A percentile compares a stretch with the other conserved stretches of the same genome.
Evolutionary conservation across 2,329 filamentous ascomycete genomes (phyloP).

Genomic region (Aspergillus aculeatinus): DNA sequence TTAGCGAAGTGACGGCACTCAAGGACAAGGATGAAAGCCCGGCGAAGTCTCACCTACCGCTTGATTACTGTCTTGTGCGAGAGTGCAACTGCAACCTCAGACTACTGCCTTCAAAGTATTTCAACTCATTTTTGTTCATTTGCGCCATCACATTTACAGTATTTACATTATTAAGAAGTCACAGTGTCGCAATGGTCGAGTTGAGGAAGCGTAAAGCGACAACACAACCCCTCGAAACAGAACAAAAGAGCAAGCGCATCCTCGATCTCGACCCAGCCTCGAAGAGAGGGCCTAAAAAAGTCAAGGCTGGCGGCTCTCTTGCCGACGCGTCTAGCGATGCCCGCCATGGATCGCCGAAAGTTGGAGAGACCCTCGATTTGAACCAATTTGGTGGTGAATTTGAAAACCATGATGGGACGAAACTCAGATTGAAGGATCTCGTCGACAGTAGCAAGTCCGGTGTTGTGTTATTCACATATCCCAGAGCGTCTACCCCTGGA

Average conservation of each 20-base stretch:
- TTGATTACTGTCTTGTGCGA: too few species aligned
- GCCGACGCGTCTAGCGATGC: slow-evolving; percentile 16
- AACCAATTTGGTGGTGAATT: slow-evolving; percentile 66
- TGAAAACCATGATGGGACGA: slow-evolving; percentile 78
- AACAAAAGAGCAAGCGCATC: slow-evolving; percentile 30
- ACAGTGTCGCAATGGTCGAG: slow-evolving; percentile 47
- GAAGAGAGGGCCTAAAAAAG: slow-evolving; percentile 33
- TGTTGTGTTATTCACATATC: slow-evolving; percentile 92
- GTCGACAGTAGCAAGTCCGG: slow-evolving; percentile 80
- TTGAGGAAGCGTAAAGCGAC: slow-evolving; percentile 63
- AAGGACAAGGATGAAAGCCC: too few species aligned
- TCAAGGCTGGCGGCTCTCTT: slow-evolving; percentile 18
- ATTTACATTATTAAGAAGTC: background rate
- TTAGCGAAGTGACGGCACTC: too few species aligned
- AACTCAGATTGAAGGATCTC: slow-evolving; percentile 76
- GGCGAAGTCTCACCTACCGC: too few species aligned
- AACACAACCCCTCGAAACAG: slow-evolving; percentile 41
- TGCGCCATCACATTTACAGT: too few species aligned
- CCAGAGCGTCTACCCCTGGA: slow-evolving; percentile 88
- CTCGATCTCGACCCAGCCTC: slow-evolving; percentile 32
- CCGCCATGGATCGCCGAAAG: slow-evolving; percentile 23
- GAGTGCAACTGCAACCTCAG: background rate
- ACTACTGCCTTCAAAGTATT: background rate
- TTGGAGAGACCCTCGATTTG: slow-evolving; percentile 55
- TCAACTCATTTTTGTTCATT: too few species aligned